Base-by-base conservation (phyloP, 2,329 filamentous ascomycete genomes). In the Orbilia brochopaga region DNA sequence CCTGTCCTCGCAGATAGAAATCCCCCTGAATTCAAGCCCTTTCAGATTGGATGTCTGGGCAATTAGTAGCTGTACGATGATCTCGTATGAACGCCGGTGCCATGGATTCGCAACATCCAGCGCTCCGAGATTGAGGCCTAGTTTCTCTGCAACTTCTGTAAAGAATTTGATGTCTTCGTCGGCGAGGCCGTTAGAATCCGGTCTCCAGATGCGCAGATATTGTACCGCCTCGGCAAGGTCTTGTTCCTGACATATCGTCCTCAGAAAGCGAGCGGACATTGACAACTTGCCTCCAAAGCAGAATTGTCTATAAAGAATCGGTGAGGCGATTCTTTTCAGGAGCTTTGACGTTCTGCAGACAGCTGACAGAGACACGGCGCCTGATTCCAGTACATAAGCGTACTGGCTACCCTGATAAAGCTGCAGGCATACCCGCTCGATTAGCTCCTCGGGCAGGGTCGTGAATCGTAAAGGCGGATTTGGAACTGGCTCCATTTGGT, bases 401-500 rank as follows among this genome's bases (percentile, higher is more conserved):
- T 13, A 3, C 11, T 7, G 3, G 7, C 4, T 15, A 2, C 11
- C 15, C 19, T 35, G 8, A 30, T 7, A 53, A 1, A 58, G 21
- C n/a, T 58, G 53, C 23, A 55, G 40, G 56, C 55, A 67, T 13
- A 67, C 35, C 4, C 44, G 40, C 23, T 67, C 63, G n/a, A 67
- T 27, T n/a, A 67, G 63, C 63, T 67, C 63, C 55, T 61, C 63
- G 3, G 63, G 63, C 8, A 67, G 40, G n/a, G 63, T 51, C 7
- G 60, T 21, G 8, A 66, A 27, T 8, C 23, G 15, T 17, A 48
- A 60, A 23, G 21, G 27, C 8, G 53, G 44, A n/a, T n/a, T 40
- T 6, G 44, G 50, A 60, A 17, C 10, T 37, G 17, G 23, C 6
- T 61, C 51, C 51, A 67, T 66, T n/a, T n/a, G 13, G 30, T 52